These are phyloP conservation scores for Heteromeles arbutifolia DNA, from an alignment of 306 rosid species.

Conservation along the genomic window DNA sequence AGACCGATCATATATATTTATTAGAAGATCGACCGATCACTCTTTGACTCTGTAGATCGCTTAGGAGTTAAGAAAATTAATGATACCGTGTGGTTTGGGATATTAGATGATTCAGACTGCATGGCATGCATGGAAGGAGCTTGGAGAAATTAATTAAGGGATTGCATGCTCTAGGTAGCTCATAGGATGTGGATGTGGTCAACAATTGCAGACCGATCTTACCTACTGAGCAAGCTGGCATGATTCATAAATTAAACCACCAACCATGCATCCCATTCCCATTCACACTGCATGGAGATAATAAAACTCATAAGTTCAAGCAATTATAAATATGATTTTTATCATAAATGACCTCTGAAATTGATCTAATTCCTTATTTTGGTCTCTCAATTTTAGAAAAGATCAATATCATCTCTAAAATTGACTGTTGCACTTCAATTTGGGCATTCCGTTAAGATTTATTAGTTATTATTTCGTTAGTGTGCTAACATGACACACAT, in stretches of 20 bases:
- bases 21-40: no score
- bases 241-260: background rate
- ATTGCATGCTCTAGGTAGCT: background rate
- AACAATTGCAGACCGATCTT: background rate
- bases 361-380: no score
- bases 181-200: background rate
- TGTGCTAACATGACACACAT: no score
- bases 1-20: no score
- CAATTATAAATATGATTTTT: background rate
- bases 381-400: no score
- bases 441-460: no score
- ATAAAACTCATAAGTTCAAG: background rate
- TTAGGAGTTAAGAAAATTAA: background rate
- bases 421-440: no score
- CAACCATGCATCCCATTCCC: background rate
- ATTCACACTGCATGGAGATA: background rate
- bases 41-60: background rate
- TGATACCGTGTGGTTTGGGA: background rate
- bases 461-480: no score
- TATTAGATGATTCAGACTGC: background rate
- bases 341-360: no score
- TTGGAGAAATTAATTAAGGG: background rate
- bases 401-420: no score
- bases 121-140: background rate
- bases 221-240: conserved; percentile 8